A percentile compares a stretch with the other conserved stretches of the same genome.
These are phyloP conservation scores for Pseudotsuga menziesii DNA, from an alignment of 75 land plant genomes.

Conservation along the genomic window DNA sequence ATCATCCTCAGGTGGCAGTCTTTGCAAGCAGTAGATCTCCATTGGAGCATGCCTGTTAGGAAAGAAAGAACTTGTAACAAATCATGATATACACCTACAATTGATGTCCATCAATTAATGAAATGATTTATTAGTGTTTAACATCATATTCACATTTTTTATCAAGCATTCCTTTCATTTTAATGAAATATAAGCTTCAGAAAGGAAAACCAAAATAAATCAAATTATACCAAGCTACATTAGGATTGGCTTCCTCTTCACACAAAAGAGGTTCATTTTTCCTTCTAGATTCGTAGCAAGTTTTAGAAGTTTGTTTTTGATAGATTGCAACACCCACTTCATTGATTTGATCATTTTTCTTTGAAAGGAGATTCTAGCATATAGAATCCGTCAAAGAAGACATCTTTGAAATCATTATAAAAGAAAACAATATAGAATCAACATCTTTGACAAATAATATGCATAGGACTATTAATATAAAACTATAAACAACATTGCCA, in stretches of 20 bases:
- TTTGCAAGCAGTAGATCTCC: conserved; percentile 41
- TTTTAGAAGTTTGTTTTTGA: conserved; percentile 29
- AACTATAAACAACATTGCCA: neutral
- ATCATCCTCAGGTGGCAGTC: conserved; percentile 18
- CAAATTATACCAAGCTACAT: conserved; percentile 45
- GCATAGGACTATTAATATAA: neutral
- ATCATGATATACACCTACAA: neutral
- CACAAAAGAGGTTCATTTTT: conserved; percentile 30
- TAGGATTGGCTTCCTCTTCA: conserved; percentile 18
- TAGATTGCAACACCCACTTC: conserved; percentile 44
- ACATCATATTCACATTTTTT: neutral
- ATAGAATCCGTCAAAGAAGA: conserved; percentile 27
- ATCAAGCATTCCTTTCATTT: neutral
- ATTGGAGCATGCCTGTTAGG: conserved; percentile 34
- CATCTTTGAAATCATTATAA: conserved; percentile 22
- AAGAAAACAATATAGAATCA: neutral
- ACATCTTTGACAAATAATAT: neutral
- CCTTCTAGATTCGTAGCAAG: conserved; percentile 25
- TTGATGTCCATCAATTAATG: neutral
- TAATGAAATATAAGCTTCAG: neutral
- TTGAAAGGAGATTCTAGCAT: conserved; percentile 32
- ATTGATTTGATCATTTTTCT: conserved; percentile 22
- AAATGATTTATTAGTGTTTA: neutral
- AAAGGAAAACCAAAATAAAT: neutral
- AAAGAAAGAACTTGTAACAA: neutral